Percentiles rank a stretch among this genome's conserved stretches.
These are phyloP conservation scores for Clarireedia homoeocarpa DNA, from an alignment of 2,329 filamentous ascomycete genomes.

Conservation along the genomic window DNA sequence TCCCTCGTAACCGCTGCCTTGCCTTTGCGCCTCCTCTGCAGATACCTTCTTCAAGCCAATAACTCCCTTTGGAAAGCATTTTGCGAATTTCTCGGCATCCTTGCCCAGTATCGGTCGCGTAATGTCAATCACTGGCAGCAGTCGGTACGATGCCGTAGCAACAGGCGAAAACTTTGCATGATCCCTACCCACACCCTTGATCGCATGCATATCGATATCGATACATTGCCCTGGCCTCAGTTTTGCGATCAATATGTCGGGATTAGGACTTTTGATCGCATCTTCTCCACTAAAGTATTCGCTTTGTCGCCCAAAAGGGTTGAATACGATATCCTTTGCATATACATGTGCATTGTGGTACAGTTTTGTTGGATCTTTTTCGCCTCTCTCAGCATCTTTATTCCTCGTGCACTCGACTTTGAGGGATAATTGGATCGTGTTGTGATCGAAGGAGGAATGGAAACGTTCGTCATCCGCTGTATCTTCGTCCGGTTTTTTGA, in stretches of 20 bases:
- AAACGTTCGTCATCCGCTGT: conserved; percentile 43
- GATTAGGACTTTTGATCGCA: conserved; percentile 71
- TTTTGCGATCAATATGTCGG: conserved; percentile 91
- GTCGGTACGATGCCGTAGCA: conserved; percentile 85
- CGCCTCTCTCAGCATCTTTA: conserved; percentile 58
- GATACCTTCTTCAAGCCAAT: conserved; percentile 72
- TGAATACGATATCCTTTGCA: conserved; percentile 68
- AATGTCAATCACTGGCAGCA: conserved; percentile 84
- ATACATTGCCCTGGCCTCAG: conserved; percentile 85
- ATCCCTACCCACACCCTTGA: conserved; percentile 89
- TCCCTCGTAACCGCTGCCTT: conserved; percentile 60
- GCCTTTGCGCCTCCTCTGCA: conserved; percentile 50
- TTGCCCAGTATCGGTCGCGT: conserved; percentile 72
- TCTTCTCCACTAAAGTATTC: conserved; percentile 60
- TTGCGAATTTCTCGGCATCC: conserved; percentile 82
- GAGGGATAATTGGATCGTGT: conserved; percentile 75
- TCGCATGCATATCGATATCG: conserved; percentile 80
- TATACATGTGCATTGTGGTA: conserved; percentile 84
- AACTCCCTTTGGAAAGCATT: conserved; percentile 84
- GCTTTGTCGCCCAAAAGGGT: conserved; percentile 65
- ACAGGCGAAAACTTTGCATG: conserved; percentile 97
- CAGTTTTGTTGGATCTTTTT: conserved; percentile 74
- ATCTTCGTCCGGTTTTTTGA: conserved; percentile 60
- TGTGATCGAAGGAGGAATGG: conserved; percentile 65
- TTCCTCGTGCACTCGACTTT: conserved; percentile 76